Base-by-base conservation (phyloP, 495 filamentous ascomycete genomes). In the Hypoxylon subgilvum region DNA sequence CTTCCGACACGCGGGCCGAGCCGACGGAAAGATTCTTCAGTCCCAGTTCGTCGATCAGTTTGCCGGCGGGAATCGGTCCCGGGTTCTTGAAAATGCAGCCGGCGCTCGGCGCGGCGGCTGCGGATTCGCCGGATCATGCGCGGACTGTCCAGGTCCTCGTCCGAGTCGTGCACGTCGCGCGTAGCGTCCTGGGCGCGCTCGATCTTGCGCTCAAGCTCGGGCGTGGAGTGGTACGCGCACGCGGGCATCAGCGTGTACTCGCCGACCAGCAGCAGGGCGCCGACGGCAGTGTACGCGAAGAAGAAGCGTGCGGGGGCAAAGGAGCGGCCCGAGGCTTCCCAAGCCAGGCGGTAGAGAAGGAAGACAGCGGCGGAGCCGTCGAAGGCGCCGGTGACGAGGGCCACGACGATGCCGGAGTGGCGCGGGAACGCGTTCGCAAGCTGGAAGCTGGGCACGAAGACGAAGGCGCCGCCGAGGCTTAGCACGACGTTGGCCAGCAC, bases 371-470 rank as follows among this genome's bases (percentile, higher is more conserved):
- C 85, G 6, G 84, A 86, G 0, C 87, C 86, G 63, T 90, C 87
- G 63, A 88, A 90, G 4, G 86, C 85, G 14, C 87, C 87, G 3
- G 87, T 90, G 1, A 90, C 76, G 0, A 88, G 67, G 0, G 87
- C 85, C 4, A 90, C 82, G 42, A 90, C 85, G 1, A 84, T 70
- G 1, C 87, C 87, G 0, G 85, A 84, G 66, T 86, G 73, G 51
- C 73, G 76, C 1, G 87, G 87, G 57, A 90, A 89, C 0, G 87
- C 84, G 63, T 90, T 88, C 30, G 83, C 83, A 34, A 90, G 81
- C 64, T 88, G 86, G 60, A 88, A 90, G 5, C 82, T 84, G 0
- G 86, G 82, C 17, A 89, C 85, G 66, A 90, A 89, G 22, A 88
- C 76, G 62, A 87, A 88, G 0, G 86, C 85, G 0, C 86, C 87